Evolutionary conservation across 108 stramenopile species (phyloP).

Genomic region (Cyclotella distinguenda): DNA sequence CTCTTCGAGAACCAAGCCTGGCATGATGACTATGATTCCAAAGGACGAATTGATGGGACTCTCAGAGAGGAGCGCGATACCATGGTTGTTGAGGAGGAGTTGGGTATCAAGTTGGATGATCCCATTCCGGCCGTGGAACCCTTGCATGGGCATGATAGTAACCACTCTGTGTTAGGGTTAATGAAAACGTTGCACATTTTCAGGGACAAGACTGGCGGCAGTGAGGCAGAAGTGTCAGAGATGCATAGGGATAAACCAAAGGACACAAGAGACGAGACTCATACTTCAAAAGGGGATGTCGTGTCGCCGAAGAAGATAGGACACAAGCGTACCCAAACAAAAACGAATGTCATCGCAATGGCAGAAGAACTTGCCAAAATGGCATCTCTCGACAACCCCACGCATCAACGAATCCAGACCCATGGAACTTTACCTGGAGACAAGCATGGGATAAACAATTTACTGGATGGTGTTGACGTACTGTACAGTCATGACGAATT

Average conservation of each 20-base stretch:
- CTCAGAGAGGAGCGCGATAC: constrained; percentile 31
- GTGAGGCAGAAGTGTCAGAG: neutral
- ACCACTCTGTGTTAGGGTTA: neutral
- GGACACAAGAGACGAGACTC: neutral
- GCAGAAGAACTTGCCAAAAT: constrained; percentile 39
- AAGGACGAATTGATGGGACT: constrained; percentile 39
- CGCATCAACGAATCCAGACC: neutral
- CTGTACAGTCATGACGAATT: constrained; percentile 3
- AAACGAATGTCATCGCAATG: constrained; percentile 10
- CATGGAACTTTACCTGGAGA: neutral
- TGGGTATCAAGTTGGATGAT: neutral
- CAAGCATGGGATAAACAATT: constrained; percentile 33
- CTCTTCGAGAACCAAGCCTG: constrained; percentile 40
- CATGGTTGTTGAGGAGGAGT: constrained; percentile 20
- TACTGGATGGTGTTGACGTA: constrained; percentile 24
- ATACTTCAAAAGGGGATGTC: neutral
- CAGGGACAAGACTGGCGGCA: constrained; percentile 1
- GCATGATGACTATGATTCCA: constrained; percentile 32
- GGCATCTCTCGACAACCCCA: constrained; percentile 11
- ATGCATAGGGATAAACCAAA: neutral
- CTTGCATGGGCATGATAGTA: neutral
- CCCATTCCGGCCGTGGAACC: neutral
- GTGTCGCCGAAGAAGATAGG: neutral
- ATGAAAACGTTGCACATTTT: neutral
- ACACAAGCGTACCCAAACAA: constrained; percentile 15